Evolutionary conservation across 257 asterid species (phyloP), one percentile per base, ranked within the genome.

Genomic region (Plantago elongata): DNA sequence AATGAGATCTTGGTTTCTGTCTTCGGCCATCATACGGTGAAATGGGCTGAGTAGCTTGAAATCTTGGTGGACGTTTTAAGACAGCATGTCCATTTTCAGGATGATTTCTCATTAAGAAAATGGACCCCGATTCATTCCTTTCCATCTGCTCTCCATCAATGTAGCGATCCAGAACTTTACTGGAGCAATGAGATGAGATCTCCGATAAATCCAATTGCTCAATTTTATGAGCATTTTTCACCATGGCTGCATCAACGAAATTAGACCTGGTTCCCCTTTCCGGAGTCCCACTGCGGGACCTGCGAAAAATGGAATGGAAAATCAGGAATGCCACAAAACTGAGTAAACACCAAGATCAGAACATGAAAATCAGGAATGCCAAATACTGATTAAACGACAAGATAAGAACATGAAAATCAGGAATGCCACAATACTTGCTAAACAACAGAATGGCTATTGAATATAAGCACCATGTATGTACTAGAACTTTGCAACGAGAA

Each of bases 91-190:
- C 85, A 65, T 68, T 72, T 58, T 68, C 85, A 67, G 46, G 54
- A 57, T 79, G 83, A 75, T 74, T 75, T 68, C 67, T 77, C 59
- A 6, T 47, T 34, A 79, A 78, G 71, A 65, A 63, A 60, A 69
- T 74, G 63, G 57, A 69, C 59, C 60, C 79, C 38, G 66, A 47
- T 52, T 73, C 79, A 64, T 66, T 68, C 72, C 55, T 82, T 64
- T 79, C 88, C 64, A 69, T 69, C 66, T 82, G 95, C 72, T 94
- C 99, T 62, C 95, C 97, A 78, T 85, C 96, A 61, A 94, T 85
- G 71, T 79, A 94, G 50, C 88, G 94, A 77, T 94, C 99, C 81
- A 90, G 69, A 44, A 94, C 84, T 62, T 76, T 91, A 66, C 96
- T 87, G 17, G 97, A 87, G 84, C 87, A 69, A 78, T 79, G 47